A percentile compares a stretch with the other conserved stretches of the same genome.
phyloP scores from a whole-genome alignment of 148 eudicot genomes.

The Arbutus unedo region DNA sequence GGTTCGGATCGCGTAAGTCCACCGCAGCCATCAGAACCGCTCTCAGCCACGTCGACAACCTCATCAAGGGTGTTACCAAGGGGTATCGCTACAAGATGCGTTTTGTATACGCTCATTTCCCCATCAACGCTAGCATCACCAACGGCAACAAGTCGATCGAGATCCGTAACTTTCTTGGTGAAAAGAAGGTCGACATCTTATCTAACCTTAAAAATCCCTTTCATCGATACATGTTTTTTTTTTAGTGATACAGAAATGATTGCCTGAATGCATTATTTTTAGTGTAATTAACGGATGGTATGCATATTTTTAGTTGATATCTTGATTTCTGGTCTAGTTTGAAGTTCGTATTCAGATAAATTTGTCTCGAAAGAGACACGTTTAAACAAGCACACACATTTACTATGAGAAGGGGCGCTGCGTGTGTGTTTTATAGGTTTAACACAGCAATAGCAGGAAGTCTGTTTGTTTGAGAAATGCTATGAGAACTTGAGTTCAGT shows the following conservation, averaged over 20 bases:
- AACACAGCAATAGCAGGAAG: not conserved
- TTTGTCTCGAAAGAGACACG: too few relatives aligned
- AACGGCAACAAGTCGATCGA: conserved; percentile 38
- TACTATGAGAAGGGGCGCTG: too few relatives aligned
- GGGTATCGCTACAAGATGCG: conserved; percentile 67
- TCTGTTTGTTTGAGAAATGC: not conserved
- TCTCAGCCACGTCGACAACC: conserved; percentile 43
- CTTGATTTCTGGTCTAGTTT: too few relatives aligned
- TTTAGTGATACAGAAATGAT: too few relatives aligned
- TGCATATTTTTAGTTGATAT: too few relatives aligned
- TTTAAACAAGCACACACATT: too few relatives aligned
- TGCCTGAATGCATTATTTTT: too few relatives aligned
- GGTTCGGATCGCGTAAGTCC: conserved; percentile 58
- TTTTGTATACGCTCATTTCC: conserved; percentile 71
- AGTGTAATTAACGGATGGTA: too few relatives aligned
- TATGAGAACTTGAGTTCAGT: not conserved
- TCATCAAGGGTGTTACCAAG: conserved; percentile 52
- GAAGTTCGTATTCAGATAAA: too few relatives aligned
- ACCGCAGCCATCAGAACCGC: conserved; percentile 68
- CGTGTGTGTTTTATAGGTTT: not conserved
- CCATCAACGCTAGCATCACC: conserved; percentile 59
- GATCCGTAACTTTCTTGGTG: conserved; percentile 69
- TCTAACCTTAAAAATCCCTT: not conserved
- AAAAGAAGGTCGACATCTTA: conserved; percentile 43
- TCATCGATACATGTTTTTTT: too few relatives aligned